Percentiles rank a stretch among this genome's conserved stretches.
These are phyloP conservation scores for Medicago ruthenica DNA, from an alignment of 306 rosid species.

Conservation along the genomic window DNA sequence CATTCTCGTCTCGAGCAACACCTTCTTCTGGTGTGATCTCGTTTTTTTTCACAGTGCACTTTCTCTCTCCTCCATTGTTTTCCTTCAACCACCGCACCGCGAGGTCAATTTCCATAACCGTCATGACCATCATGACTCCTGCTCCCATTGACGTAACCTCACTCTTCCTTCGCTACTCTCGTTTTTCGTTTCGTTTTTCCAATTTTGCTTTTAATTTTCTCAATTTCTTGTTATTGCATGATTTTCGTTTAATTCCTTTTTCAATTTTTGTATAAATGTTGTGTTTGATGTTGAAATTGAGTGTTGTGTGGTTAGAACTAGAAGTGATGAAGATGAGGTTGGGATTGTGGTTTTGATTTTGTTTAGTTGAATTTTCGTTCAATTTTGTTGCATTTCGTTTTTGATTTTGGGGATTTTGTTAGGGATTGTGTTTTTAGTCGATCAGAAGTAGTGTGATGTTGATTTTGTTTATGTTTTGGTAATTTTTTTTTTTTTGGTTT, in stretches of 20 bases:
- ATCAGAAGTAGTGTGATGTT: slow-evolving; percentile 52
- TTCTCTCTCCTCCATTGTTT: slow-evolving; percentile 52
- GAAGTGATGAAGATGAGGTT: slow-evolving; percentile 44
- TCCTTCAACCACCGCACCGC: slow-evolving; percentile 27
- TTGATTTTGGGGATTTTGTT: slow-evolving; percentile 48
- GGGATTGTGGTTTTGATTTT: slow-evolving; percentile 58
- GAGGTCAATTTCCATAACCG: slow-evolving; percentile 51
- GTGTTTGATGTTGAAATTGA: slow-evolving; percentile 41
- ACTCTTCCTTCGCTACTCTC: slow-evolving; percentile 31
- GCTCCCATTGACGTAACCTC: slow-evolving; percentile 81
- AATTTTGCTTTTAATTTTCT: slow-evolving; percentile 27
- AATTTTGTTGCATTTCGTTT: slow-evolving; percentile 49
- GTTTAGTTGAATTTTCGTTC: slow-evolving; percentile 40
- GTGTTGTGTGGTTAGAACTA: slow-evolving; percentile 12
- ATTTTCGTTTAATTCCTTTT: background rate
- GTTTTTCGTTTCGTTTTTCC: slow-evolving; percentile 2
- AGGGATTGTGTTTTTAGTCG: slow-evolving; percentile 46
- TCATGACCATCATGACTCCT: slow-evolving; percentile 79
- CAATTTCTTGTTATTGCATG: slow-evolving; percentile 2
- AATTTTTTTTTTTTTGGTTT: slow-evolving; percentile 34
- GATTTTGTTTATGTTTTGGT: slow-evolving; percentile 33
- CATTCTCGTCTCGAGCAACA: slow-evolving; percentile 40
- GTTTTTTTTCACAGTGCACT: slow-evolving; percentile 38
- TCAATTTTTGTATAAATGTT: slow-evolving; percentile 28
- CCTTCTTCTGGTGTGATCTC: slow-evolving; percentile 54